A percentile compares a stretch with the other conserved stretches of the same genome.
Conservation (phyloP, 2,329 filamentous ascomycete genomes). For the Pestalotiopsis sp. region DNA sequence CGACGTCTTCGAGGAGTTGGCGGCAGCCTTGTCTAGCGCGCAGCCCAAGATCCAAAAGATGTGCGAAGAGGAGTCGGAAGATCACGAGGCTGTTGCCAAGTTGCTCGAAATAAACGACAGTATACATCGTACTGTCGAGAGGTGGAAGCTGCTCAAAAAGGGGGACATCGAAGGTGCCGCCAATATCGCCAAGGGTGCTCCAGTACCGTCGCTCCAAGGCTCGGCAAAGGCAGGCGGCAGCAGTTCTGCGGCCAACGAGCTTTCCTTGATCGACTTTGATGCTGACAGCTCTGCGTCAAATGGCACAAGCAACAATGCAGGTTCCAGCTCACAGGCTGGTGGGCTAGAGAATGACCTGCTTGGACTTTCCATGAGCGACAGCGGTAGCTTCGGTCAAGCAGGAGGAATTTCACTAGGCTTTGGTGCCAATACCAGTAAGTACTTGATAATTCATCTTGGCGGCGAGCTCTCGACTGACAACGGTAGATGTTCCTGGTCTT, state of each 20-base stretch:
- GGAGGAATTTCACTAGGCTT: constrained; percentile 85
- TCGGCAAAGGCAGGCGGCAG: constrained; percentile 56
- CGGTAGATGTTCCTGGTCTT: constrained; percentile 63
- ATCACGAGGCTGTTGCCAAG: constrained; percentile 93
- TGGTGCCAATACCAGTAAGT: constrained; percentile 66
- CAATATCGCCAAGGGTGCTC: constrained; percentile 79
- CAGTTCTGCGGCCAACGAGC: constrained; percentile 67
- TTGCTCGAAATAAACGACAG: constrained; percentile 97
- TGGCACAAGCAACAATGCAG: constrained; percentile 37
- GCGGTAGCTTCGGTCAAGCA: constrained; percentile 65
- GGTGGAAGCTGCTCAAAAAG: constrained; percentile 95
- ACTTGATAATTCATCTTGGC: not conserved
- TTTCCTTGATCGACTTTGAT: constrained; percentile 93
- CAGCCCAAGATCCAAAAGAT: constrained; percentile 99
- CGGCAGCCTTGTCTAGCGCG: constrained; percentile 83
- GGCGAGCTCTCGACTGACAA: constrained; percentile 33
- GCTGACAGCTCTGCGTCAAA: constrained; percentile 51
- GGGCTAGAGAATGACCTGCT: constrained; percentile 88
- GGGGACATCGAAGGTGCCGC: constrained; percentile 84
- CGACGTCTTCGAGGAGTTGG: constrained; percentile 79
- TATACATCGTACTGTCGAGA: constrained; percentile 93
- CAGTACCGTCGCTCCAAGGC: constrained; percentile 29
- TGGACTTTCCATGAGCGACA: constrained; percentile 78
- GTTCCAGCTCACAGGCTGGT: constrained; percentile 51
- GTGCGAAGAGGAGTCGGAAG: constrained; percentile 98